Percentiles rank a stretch among this genome's conserved stretches.
Evolutionary conservation across 345 rosid species (phyloP).

Genomic region (Cardamine chenopodiifolia): DNA sequence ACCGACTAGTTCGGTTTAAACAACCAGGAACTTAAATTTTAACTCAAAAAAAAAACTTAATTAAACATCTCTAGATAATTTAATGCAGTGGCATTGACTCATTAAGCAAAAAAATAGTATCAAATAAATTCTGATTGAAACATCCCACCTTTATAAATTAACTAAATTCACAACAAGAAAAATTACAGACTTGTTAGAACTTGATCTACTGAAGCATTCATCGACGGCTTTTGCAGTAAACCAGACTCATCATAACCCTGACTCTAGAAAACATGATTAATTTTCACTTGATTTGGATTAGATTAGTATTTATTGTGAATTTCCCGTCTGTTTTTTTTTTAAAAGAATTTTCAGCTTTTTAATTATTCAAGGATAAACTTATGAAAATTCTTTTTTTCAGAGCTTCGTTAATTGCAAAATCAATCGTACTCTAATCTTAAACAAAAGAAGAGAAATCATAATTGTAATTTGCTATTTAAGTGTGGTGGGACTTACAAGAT

Average conservation of each 20-base stretch:
- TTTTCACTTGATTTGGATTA: neutral
- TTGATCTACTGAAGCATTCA: neutral
- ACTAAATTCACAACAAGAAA: neutral
- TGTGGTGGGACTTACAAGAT: slow-evolving; percentile 35
- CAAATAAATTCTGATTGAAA: neutral
- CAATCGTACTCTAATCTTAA: neutral
- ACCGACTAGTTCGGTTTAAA: neutral
- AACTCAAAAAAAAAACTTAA: no score
- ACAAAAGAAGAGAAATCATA: neutral
- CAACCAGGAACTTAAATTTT: no score
- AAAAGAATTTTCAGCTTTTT: neutral
- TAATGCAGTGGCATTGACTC: no score
- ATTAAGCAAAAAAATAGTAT: neutral
- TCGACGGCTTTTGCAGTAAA: neutral
- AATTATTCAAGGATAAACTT: neutral
- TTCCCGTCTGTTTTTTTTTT: neutral
- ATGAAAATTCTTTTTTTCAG: neutral
- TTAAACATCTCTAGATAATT: no score
- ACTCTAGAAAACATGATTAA: no score
- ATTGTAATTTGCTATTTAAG: neutral
- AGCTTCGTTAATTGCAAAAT: slow-evolving; percentile 9
- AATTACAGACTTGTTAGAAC: neutral
- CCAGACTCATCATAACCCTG: neutral
- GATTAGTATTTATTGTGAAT: neutral
- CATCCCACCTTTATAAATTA: neutral